phyloP scores from a whole-genome alignment of 805 yeast species.

The Candida insectalens region DNA sequence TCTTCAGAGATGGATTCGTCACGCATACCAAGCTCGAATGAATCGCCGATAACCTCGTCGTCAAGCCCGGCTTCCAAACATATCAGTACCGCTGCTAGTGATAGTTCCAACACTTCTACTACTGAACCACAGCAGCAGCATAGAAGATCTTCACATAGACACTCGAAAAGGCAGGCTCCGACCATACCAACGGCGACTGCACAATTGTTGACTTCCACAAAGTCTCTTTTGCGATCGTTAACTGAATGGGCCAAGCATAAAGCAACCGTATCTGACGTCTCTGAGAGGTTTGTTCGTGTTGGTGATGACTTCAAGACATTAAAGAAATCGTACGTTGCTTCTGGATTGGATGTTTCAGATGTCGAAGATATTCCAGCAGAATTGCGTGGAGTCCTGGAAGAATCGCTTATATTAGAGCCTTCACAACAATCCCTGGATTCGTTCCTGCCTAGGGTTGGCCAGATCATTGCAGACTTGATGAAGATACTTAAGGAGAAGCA shows the following conservation, averaged over 20 bases:
- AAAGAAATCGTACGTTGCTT: slow-evolving; percentile 64
- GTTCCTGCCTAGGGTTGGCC: slow-evolving; percentile 77
- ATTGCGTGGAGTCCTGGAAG: slow-evolving; percentile 70
- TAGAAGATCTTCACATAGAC: no score
- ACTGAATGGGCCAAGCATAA: slow-evolving; percentile 82
- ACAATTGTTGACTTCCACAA: slow-evolving; percentile 71
- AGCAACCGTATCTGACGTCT: slow-evolving; percentile 77
- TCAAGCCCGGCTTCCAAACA: no score
- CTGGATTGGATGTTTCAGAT: slow-evolving; percentile 75
- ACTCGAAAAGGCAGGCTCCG: slow-evolving; percentile 31
- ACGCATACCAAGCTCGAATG: no score
- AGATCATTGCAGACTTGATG: slow-evolving; percentile 71
- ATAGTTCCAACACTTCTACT: no score
- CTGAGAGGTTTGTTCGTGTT: slow-evolving; percentile 81
- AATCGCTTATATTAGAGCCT: slow-evolving; percentile 77
- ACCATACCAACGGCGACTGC: slow-evolving; percentile 56
- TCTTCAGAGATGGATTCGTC: no score
- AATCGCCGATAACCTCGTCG: no score
- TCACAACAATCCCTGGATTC: slow-evolving; percentile 73
- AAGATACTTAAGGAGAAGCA: slow-evolving; percentile 79
- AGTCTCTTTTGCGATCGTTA: slow-evolving; percentile 73
- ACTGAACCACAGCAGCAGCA: no score
- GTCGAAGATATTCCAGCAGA: slow-evolving; percentile 86
- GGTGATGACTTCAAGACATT: slow-evolving; percentile 92
- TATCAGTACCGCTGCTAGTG: no score